Evolutionary conservation across 306 rosid genomes (phyloP).

Genomic region (Phaseolus lunatus): DNA sequence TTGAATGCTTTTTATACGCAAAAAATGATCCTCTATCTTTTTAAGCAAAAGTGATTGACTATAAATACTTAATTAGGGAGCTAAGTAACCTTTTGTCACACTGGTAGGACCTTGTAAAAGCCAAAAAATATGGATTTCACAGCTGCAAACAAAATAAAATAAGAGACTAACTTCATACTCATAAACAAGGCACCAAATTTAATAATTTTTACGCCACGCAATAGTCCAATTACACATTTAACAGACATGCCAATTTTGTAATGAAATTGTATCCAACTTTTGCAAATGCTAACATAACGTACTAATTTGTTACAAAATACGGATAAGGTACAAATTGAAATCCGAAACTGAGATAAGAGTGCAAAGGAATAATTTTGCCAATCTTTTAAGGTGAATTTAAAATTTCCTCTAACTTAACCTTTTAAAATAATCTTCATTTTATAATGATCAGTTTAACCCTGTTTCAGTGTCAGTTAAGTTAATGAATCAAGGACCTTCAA

Average conservation of each 20-base stretch:
- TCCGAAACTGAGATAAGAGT: too few relatives aligned
- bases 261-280: too few relatives aligned
- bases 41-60: neutral
- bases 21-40: neutral
- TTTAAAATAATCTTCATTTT: neutral
- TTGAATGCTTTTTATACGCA: neutral
- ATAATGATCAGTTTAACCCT: neutral
- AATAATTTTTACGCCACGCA: too few relatives aligned
- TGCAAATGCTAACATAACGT: too few relatives aligned
- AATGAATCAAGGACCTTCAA: neutral
- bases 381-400: neutral
- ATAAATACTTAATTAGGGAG: neutral
- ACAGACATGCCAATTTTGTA: too few relatives aligned
- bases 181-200: too few relatives aligned
- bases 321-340: too few relatives aligned
- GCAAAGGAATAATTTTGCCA: neutral
- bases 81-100: neutral
- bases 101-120: neutral
- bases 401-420: neutral
- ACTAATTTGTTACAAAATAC: too few relatives aligned
- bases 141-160: neutral
- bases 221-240: too few relatives aligned
- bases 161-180: neutral
- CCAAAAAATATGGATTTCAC: neutral
- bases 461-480: neutral